Percentiles rank a stretch among this genome's conserved stretches.
These are phyloP conservation scores for Mycena belliarum DNA, from an alignment of 768 basidiomycete genomes.

Conservation along the genomic window DNA sequence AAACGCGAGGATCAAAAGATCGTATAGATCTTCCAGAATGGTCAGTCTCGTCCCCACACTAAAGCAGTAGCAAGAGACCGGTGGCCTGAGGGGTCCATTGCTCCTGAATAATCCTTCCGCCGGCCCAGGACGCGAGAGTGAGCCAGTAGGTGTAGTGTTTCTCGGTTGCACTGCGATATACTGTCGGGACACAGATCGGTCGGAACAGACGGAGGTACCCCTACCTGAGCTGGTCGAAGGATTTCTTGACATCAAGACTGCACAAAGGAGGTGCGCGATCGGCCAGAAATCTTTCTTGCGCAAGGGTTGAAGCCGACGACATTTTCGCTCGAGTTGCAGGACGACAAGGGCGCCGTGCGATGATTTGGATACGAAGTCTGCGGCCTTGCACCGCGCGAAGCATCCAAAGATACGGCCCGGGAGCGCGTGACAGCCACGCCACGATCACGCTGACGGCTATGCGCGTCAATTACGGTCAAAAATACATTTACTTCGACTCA, in stretches of 20 bases:
- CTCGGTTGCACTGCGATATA: slow-evolving; percentile 61
- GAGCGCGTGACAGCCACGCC: background rate
- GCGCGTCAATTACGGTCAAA: background rate
- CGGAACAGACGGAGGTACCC: background rate
- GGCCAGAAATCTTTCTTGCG: slow-evolving; percentile 67
- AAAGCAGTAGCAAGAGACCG: slow-evolving; percentile 5
- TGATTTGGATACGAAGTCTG: background rate
- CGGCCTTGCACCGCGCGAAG: background rate
- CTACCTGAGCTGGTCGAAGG: slow-evolving; percentile 71
- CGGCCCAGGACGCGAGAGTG: slow-evolving; percentile 77
- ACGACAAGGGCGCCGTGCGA: background rate
- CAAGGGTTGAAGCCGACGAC: slow-evolving; percentile 25
- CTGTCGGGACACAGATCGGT: background rate
- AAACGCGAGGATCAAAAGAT: slow-evolving; percentile 71
- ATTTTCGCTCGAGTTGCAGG: background rate
- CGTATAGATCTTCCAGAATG: slow-evolving; percentile 55
- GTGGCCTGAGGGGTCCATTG: slow-evolving; percentile 79
- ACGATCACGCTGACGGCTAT: too few species aligned
- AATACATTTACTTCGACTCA: background rate
- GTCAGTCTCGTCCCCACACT: background rate
- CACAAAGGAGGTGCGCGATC: slow-evolving; percentile 79
- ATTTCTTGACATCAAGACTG: slow-evolving; percentile 63
- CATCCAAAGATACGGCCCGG: too few species aligned
- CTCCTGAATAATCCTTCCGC: slow-evolving; percentile 78
- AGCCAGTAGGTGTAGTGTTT: slow-evolving; percentile 80